Percentiles rank a stretch among this genome's conserved stretches.
Evolutionary conservation across 805 yeast genomes (phyloP).

Genomic region (Pichia sporocuriosa): DNA sequence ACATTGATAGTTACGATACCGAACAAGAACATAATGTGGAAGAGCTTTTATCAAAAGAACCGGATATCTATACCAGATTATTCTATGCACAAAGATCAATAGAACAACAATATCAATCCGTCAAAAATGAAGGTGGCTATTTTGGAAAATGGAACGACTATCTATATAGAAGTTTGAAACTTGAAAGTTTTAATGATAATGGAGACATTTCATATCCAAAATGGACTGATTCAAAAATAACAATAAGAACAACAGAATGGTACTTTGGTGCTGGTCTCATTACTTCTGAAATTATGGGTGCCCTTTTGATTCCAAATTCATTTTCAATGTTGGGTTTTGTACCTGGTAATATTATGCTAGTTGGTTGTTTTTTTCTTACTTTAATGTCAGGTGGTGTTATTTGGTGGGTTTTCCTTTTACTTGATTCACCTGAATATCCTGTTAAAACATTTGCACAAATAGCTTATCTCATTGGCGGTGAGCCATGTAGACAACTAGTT

Average conservation of each 20-base stretch:
- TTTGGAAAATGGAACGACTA: slow-evolving; percentile 10
- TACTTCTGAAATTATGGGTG: no score
- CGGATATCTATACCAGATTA: slow-evolving; percentile 11
- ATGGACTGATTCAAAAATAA: slow-evolving; percentile 14
- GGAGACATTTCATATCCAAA: slow-evolving; percentile 13
- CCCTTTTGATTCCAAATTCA: slow-evolving; percentile 13
- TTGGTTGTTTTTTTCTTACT: slow-evolving; percentile 21
- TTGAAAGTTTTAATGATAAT: slow-evolving; percentile 6
- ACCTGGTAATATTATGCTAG: slow-evolving; percentile 9
- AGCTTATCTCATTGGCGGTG: slow-evolving; percentile 33
- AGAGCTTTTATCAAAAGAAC: no score
- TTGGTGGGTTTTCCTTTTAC: slow-evolving; percentile 29
- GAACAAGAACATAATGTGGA: no score
- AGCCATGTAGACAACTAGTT: slow-evolving; percentile 23
- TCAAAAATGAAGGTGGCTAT: neutral
- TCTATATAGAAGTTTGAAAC: slow-evolving; percentile 1
- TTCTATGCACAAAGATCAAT: slow-evolving; percentile 20
- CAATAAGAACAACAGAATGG: slow-evolving; percentile 19
- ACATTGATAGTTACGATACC: no score
- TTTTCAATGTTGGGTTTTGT: slow-evolving; percentile 11
- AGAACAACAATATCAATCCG: slow-evolving; percentile 15
- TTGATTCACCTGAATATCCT: slow-evolving; percentile 38
- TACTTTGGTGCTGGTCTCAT: slow-evolving; percentile 16
- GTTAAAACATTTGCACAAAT: slow-evolving; percentile 36
- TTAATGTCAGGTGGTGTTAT: slow-evolving; percentile 36